Evolutionary conservation across 2,329 filamentous ascomycete genomes (phyloP), one percentile per base, ranked within the genome.

Genomic region (Chaetothyriales sp.): DNA sequence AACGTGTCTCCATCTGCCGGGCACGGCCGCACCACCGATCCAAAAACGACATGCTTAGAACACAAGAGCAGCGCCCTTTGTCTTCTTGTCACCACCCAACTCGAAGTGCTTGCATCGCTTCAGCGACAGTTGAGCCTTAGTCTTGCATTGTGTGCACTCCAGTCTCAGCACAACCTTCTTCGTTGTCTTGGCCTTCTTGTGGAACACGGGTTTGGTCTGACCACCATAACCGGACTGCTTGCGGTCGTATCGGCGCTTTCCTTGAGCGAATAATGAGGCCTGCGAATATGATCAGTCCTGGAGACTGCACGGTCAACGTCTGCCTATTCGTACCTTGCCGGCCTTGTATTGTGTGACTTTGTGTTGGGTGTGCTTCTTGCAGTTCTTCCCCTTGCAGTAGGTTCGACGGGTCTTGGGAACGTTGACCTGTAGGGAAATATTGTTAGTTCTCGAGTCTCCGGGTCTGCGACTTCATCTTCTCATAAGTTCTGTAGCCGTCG

Each of bases 61-160:
- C 68, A 98, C 92, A 70, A 98, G 83, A 75, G 92, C 92, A 67
- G 92, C 92, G 84, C 92, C 92, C 88, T 98, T 98, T 68, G 92
- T 98, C 87, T 98, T 98, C 89, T 98, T 98, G 84, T 98, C 92
- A 82, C 92, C 92, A 83, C 92, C 92, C 69, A 98, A 79, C 80
- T 98, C 92, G 77, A 98, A 98, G 82, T 98, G 92, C 86, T 98
- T 98, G 88, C 92, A 98, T 72, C 92, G 87, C 86, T 98, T 98
- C 74, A 98, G 79, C 65, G 92, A 81, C 69, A 98, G 80, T 79
- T 98, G 88, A 74, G 82, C 83, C 84, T 95, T 96, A 72, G 87
- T 83, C 85, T 60, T 60, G 87, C 92, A 98, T 65, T 76, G 73
- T 69, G 87, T 90, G 80, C 92, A 98, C 75, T 98, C 92, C 74